A percentile compares a stretch with the other conserved stretches of the same genome.
Conservation (phyloP, 768 basidiomycete genomes). For the Tricholoma hemisulphureum region DNA sequence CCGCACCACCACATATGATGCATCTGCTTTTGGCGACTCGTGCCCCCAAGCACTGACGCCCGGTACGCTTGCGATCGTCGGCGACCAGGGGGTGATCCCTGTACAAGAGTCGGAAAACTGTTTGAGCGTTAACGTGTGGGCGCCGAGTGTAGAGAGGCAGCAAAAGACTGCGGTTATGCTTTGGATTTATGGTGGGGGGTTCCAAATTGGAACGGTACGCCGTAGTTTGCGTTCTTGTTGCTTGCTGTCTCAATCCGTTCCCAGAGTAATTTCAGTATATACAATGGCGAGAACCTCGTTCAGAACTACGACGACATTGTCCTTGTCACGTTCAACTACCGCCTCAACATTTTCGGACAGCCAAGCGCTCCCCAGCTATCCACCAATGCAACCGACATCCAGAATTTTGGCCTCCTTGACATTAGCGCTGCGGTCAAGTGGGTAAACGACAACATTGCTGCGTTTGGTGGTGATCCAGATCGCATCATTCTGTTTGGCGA, state of each 20-base stretch:
- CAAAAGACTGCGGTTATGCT: conserved; percentile 34
- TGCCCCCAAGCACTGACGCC: conserved; percentile 27
- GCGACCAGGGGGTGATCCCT: too few species aligned
- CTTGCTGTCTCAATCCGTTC: not conserved
- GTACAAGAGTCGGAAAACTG: conserved; percentile 36
- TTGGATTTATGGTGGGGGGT: conserved; percentile 39
- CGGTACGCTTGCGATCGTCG: not conserved
- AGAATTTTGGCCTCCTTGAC: conserved; percentile 40
- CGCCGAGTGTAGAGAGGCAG: conserved; percentile 27
- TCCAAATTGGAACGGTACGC: conserved; percentile 35
- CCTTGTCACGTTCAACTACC: conserved; percentile 21
- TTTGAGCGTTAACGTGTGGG: conserved; percentile 37
- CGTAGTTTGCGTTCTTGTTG: not conserved
- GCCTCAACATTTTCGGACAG: conserved; percentile 36
- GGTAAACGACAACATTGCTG: conserved; percentile 44
- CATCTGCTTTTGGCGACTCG: conserved; percentile 29
- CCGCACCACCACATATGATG: conserved; percentile 19
- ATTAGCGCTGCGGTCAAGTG: conserved; percentile 39
- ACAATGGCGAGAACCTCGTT: conserved; percentile 32
- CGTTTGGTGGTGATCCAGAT: conserved; percentile 40
- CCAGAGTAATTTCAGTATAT: conserved; percentile 28
- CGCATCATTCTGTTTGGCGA: conserved; percentile 37
- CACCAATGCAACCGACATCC: conserved; percentile 14
- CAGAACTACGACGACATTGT: conserved; percentile 33
- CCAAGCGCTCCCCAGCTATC: conserved; percentile 36